Conservation (phyloP, 176 grass and related monocot species). For the Bonia amplexicaulis region DNA sequence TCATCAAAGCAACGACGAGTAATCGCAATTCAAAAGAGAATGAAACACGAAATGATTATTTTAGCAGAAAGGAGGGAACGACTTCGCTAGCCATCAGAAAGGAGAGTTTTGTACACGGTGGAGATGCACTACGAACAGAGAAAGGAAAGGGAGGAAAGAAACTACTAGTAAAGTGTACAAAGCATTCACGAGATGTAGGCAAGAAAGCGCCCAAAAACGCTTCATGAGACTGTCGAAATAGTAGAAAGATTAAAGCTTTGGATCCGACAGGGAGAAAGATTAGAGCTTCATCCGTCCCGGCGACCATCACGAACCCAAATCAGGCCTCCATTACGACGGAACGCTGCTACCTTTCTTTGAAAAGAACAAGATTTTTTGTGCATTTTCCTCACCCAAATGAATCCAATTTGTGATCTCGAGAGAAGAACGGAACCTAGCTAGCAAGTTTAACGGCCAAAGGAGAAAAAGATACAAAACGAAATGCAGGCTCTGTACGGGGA, state of each 20-base stretch:
- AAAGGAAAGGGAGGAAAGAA: background rate
- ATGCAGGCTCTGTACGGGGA: background rate
- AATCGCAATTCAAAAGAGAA: background rate
- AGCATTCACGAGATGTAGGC: background rate
- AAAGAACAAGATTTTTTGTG: background rate
- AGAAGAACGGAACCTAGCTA: background rate
- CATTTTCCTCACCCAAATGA: background rate
- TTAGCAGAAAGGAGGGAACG: background rate
- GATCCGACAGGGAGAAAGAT: background rate
- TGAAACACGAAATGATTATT: background rate
- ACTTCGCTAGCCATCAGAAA: background rate
- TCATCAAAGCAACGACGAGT: background rate
- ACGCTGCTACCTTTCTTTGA: background rate
- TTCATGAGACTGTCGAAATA: background rate
- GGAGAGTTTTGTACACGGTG: background rate
- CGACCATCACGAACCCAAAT: background rate
- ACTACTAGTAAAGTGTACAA: background rate
- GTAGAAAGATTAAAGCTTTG: background rate
- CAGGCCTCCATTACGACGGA: conserved; percentile 21
- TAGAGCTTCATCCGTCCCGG: conserved; percentile 8
- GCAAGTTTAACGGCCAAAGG: background rate
- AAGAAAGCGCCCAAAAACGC: background rate
- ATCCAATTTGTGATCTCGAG: conserved; percentile 13
- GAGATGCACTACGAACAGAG: background rate
- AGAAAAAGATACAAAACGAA: background rate